Evolutionary conservation across 2,329 filamentous ascomycete species (phyloP).

Genomic region (Aureobasidium pullulans): DNA sequence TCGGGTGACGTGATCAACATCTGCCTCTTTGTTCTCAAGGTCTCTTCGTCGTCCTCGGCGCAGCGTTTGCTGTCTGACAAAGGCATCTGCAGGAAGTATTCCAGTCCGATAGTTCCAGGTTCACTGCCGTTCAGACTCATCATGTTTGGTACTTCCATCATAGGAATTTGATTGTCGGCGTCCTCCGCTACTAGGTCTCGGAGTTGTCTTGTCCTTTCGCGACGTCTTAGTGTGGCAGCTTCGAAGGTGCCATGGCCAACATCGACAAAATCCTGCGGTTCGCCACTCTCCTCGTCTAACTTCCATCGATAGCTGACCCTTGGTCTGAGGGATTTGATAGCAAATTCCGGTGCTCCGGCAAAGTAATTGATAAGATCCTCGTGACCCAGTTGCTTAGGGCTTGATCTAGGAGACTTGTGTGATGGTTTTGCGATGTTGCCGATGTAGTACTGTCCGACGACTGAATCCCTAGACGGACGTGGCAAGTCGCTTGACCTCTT

Average conservation of each 20-base stretch:
- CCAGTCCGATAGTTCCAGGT: constrained; percentile 39
- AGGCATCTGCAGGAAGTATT: constrained; percentile 41
- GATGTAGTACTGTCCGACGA: neutral
- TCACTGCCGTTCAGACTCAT: constrained; percentile 38
- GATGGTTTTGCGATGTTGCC: neutral
- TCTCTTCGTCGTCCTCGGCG: constrained; percentile 15
- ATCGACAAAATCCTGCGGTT: constrained; percentile 16
- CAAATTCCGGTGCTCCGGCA: constrained; percentile 24
- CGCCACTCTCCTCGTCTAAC: constrained; percentile 10
- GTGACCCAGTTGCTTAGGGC: constrained; percentile 14
- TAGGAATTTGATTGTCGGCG: neutral
- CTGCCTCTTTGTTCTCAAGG: constrained; percentile 17
- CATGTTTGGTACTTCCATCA: constrained; percentile 43
- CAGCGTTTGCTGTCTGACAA: constrained; percentile 29
- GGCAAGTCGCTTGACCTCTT: neutral
- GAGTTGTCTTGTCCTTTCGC: neutral
- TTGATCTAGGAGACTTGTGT: neutral
- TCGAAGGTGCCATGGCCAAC: constrained; percentile 19
- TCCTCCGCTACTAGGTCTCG: neutral
- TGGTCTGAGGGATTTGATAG: constrained; percentile 11
- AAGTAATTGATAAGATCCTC: constrained; percentile 22
- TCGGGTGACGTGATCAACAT: constrained; percentile 19
- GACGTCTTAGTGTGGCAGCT: constrained; percentile 14
- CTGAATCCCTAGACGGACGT: constrained; percentile 2
- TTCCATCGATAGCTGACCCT: neutral